A percentile compares a stretch with the other conserved stretches of the same genome.
These are phyloP conservation scores for Chlamydomonas incerta DNA, from an alignment of 139 green algal species.

Conservation along the genomic window DNA sequence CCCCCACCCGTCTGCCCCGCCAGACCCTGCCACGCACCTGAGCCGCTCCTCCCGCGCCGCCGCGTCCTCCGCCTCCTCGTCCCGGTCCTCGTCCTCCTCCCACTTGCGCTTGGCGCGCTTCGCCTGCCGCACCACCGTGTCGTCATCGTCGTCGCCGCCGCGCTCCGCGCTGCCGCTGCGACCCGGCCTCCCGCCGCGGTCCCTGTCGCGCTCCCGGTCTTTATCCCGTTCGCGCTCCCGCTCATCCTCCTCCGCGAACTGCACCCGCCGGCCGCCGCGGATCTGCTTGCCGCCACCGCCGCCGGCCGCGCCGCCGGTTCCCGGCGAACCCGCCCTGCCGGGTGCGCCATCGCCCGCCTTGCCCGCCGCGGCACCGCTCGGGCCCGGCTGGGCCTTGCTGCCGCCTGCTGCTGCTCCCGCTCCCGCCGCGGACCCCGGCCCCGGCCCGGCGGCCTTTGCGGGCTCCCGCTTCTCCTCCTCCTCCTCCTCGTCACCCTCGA, in stretches of 20 bases:
- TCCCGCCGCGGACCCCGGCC: slow-evolving; percentile 29
- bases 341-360: not conserved
- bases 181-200: not conserved
- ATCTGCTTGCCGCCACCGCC: slow-evolving; percentile 24
- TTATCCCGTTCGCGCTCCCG: not conserved
- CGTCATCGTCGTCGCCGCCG: slow-evolving; percentile 40
- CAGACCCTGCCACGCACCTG: not conserved
- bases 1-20: too few species aligned
- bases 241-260: slow-evolving; percentile 28
- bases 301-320: not conserved
- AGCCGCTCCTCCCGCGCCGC: slow-evolving; percentile 28
- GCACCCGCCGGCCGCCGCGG: slow-evolving; percentile 8
- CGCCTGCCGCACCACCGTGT: slow-evolving; percentile 26
- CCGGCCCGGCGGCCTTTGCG: slow-evolving; percentile 16
- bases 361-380: not conserved
- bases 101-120: slow-evolving; percentile 63
- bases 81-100: slow-evolving; percentile 78
- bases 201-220: not conserved
- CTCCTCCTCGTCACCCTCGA: slow-evolving; percentile 69
- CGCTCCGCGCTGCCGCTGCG: not conserved
- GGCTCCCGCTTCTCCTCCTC: slow-evolving; percentile 29
- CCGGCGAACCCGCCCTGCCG: slow-evolving; percentile 16
- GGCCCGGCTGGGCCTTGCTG: not conserved
- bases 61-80: slow-evolving; percentile 37
- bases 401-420: slow-evolving; percentile 41